phyloP scores from a whole-genome alignment of 2,329 filamentous ascomycete genomes.

The Aspergillus amoenus region DNA sequence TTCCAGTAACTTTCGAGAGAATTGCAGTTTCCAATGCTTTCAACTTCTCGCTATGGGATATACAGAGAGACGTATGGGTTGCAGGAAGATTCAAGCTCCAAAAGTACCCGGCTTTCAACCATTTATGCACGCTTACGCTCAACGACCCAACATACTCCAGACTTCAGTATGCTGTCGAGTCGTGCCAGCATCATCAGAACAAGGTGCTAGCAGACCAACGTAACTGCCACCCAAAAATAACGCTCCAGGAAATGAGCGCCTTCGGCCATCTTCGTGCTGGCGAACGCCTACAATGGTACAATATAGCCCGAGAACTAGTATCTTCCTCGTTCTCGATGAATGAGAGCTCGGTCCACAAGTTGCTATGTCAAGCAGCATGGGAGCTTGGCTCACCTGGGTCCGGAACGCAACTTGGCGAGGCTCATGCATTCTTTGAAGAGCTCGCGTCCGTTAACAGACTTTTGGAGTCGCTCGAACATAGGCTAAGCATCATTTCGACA shows the following conservation, averaged over 20 bases:
- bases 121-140: slow-evolving; percentile 12
- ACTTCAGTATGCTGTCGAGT: slow-evolving; percentile 18
- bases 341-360: slow-evolving; percentile 44
- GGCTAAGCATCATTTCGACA: slow-evolving; percentile 37
- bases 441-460: slow-evolving; percentile 27
- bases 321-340: slow-evolving; percentile 51
- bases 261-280: slow-evolving; percentile 42
- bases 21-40: slow-evolving; percentile 49
- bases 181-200: slow-evolving; percentile 42
- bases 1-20: slow-evolving; percentile 22
- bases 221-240: slow-evolving; percentile 31
- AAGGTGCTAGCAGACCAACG: slow-evolving; percentile 49
- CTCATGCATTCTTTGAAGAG: slow-evolving; percentile 20
- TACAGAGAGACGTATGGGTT: slow-evolving; percentile 13
- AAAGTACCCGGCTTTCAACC: slow-evolving; percentile 3
- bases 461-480: slow-evolving; percentile 30
- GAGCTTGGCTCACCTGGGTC: slow-evolving; percentile 42
- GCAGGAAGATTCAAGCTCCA: slow-evolving; percentile 7
- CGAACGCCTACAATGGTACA: slow-evolving; percentile 50
- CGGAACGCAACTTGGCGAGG: slow-evolving; percentile 14
- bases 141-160: slow-evolving; percentile 13
- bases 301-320: slow-evolving; percentile 52
- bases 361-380: slow-evolving; percentile 50
- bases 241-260: slow-evolving; percentile 54
- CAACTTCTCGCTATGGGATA: slow-evolving; percentile 42